Evolutionary conservation across 441 rosid genomes (phyloP).

Genomic region (Melastoma candidum): DNA sequence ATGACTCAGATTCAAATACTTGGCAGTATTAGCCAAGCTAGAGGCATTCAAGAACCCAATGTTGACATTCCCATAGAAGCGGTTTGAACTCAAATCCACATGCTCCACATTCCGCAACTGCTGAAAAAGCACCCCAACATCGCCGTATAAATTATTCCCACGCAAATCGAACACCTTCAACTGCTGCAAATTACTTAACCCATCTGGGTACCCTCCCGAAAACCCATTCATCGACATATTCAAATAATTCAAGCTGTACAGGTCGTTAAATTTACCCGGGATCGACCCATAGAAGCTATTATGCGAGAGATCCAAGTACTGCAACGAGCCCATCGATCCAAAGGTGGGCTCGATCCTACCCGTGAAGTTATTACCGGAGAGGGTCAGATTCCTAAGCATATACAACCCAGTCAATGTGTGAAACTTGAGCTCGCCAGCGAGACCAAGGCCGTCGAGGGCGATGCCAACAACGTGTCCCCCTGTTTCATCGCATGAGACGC

Average conservation of each 20-base stretch:
- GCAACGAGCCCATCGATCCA: slow-evolving; percentile 59
- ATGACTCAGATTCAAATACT: slow-evolving; percentile 52
- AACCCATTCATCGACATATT: slow-evolving; percentile 64
- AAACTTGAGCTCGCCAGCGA: slow-evolving; percentile 75
- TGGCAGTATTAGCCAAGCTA: slow-evolving; percentile 61
- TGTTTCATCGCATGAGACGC: slow-evolving; percentile 47
- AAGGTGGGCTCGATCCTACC: slow-evolving; percentile 78
- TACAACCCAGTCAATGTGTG: slow-evolving; percentile 44
- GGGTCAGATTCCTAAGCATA: slow-evolving; percentile 52
- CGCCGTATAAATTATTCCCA: slow-evolving; percentile 45
- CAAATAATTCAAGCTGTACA: slow-evolving; percentile 58
- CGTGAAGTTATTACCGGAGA: slow-evolving; percentile 67
- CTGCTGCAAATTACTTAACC: slow-evolving; percentile 63
- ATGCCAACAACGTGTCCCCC: slow-evolving; percentile 42
- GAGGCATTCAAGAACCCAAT: slow-evolving; percentile 44
- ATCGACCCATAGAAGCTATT: slow-evolving; percentile 78
- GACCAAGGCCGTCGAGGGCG: slow-evolving; percentile 45
- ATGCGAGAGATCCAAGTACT: slow-evolving; percentile 74
- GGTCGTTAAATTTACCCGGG: slow-evolving; percentile 70
- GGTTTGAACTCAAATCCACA: slow-evolving; percentile 74
- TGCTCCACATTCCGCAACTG: slow-evolving; percentile 63
- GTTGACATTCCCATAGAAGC: slow-evolving; percentile 46
- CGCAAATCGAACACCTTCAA: slow-evolving; percentile 66
- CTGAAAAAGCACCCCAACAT: slow-evolving; percentile 39
- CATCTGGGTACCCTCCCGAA: slow-evolving; percentile 57